phyloP scores from a whole-genome alignment of 805 yeast species.

The Candida manassasensis region DNA sequence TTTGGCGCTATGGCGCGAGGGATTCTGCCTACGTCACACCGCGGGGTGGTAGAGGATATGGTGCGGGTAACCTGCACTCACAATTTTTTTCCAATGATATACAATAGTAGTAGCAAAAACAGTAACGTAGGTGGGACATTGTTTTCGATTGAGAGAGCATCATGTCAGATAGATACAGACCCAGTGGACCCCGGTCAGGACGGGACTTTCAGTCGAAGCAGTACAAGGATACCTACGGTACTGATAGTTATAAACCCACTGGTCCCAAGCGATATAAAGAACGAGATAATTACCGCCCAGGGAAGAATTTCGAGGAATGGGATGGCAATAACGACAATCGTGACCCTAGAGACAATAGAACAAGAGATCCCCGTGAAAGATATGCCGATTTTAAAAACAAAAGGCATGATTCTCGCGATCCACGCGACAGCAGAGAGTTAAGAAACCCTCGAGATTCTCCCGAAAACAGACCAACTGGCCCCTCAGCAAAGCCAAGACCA shows the following conservation, averaged over 20 bases:
- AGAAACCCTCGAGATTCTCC: not conserved
- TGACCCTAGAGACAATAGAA: not conserved
- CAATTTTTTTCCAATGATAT: not conserved
- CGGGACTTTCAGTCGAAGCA: constrained; percentile 3
- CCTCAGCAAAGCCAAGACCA: constrained; percentile 9
- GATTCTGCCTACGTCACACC: no score
- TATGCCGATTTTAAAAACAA: not conserved
- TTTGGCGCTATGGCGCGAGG: no score
- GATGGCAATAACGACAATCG: not conserved
- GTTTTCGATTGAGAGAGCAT: not conserved
- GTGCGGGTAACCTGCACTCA: not conserved
- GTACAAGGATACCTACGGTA: constrained; percentile 1
- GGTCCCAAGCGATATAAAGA: constrained; percentile 20
- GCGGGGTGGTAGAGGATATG: no score
- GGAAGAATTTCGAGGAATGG: not conserved
- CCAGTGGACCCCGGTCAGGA: constrained; percentile 8
- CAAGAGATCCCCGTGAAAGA: not conserved
- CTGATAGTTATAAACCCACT: constrained; percentile 11
- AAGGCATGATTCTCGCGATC: not conserved
- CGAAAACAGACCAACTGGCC: constrained; percentile 2
- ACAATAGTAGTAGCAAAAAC: not conserved
- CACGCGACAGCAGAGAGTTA: not conserved
- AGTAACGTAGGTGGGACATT: not conserved
- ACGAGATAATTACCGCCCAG: constrained; percentile 21
- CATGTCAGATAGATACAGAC: constrained; percentile 35